Evolutionary conservation across 768 basidiomycete species (phyloP).

Genomic region (Lentinula edodes): DNA sequence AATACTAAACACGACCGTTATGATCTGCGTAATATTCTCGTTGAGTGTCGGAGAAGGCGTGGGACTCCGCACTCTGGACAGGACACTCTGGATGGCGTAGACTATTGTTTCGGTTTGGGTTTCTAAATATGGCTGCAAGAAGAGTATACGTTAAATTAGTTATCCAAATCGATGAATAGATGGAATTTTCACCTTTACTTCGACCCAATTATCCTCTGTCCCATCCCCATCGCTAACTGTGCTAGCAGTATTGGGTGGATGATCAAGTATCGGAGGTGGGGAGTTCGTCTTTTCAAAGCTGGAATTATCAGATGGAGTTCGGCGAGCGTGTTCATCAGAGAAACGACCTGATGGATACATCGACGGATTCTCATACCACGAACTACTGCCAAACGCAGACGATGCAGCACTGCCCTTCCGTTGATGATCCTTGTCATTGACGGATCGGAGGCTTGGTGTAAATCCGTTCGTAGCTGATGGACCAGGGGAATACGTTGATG

Average conservation of each 20-base stretch:
- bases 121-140: conserved; percentile 83
- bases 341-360: conserved; percentile 14
- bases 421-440: conserved; percentile 52
- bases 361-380: conserved; percentile 8
- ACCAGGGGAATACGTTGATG: conserved; percentile 23
- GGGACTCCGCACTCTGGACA: conserved; percentile 89
- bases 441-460: conserved; percentile 39
- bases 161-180: neutral
- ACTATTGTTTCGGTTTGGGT: conserved; percentile 94
- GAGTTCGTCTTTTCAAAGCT: conserved; percentile 70
- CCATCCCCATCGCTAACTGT: conserved; percentile 63
- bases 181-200: conserved; percentile 56
- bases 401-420: conserved; percentile 42
- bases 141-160: neutral
- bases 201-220: conserved; percentile 77
- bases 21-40: conserved; percentile 94
- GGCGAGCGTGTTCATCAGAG: conserved; percentile 35
- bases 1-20: conserved; percentile 96
- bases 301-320: conserved; percentile 60
- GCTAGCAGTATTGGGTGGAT: conserved; percentile 37
- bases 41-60: conserved; percentile 79
- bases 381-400: conserved; percentile 6
- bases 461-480: conserved; percentile 36
- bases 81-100: conserved; percentile 90
- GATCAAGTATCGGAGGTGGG: conserved; percentile 71